Conservation (phyloP, 225 moss, liverwort and hornwort species). For the Antitrichia curtipendula region DNA sequence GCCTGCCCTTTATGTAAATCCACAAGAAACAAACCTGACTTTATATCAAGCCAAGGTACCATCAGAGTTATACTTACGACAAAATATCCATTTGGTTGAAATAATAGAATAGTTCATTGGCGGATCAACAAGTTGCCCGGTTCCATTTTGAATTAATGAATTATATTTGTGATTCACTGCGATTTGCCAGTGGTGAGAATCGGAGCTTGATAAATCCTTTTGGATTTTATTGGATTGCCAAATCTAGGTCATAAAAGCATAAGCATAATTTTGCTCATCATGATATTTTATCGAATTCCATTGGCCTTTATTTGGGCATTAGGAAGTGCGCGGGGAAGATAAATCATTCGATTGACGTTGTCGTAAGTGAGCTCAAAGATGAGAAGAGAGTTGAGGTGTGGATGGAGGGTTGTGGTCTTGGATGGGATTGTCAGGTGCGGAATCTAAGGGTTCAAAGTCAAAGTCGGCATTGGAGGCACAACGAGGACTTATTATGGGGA, state of each 20-base stretch:
- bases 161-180: not conserved
- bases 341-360: accelerated
- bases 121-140: not conserved
- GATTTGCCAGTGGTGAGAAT: not conserved
- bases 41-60: not conserved
- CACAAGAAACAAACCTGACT: not conserved
- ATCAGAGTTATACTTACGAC: not conserved
- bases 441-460: accelerated
- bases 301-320: not conserved
- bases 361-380: not conserved
- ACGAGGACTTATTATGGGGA: accelerated
- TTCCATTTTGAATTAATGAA: not conserved
- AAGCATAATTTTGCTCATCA: not conserved
- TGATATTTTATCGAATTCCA: not conserved
- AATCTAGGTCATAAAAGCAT: not conserved
- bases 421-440: accelerated
- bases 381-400: not conserved
- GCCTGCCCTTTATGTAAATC: not conserved
- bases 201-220: not conserved
- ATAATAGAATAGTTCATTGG: not conserved
- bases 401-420: too few relatives aligned
- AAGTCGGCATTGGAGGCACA: accelerated
- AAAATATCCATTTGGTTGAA: not conserved
- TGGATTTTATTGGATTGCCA: accelerated
- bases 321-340: not conserved